Percentiles rank a stretch among this genome's conserved stretches.
Evolutionary conservation across 1,284 basidiomycete species (phyloP).

Genomic region (Hemileia vastatrix): DNA sequence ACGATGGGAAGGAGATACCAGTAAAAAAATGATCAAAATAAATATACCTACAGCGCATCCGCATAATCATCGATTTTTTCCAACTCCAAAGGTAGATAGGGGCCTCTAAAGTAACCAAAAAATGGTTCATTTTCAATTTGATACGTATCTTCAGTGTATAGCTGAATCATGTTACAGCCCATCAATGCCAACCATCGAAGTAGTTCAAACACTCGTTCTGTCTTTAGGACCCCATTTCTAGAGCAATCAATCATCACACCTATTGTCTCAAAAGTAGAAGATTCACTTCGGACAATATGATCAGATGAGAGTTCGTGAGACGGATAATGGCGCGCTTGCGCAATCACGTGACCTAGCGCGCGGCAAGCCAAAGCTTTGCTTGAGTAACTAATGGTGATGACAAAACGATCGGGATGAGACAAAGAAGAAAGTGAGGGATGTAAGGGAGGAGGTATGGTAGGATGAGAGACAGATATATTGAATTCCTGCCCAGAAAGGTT

Average conservation of each 20-base stretch:
- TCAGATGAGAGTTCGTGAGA: no score
- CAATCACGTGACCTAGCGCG: no score
- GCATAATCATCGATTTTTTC: slow-evolving; percentile 45
- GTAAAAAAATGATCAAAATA: background rate
- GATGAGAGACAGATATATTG: no score
- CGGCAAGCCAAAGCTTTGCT: no score
- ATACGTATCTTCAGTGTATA: slow-evolving; percentile 26
- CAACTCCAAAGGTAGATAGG: slow-evolving; percentile 36
- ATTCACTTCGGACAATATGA: no score
- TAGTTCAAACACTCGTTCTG: slow-evolving; percentile 36
- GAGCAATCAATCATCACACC: slow-evolving; percentile 47
- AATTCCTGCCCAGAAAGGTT: no score
- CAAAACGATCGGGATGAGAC: no score
- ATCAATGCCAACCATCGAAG: slow-evolving; percentile 39
- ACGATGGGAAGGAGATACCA: background rate
- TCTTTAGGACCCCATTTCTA: slow-evolving; percentile 44
- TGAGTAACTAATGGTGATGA: no score
- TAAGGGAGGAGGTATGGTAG: no score
- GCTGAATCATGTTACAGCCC: slow-evolving; percentile 43
- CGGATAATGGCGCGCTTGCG: no score
- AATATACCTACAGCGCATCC: slow-evolving; percentile 25
- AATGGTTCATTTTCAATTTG: slow-evolving; percentile 43
- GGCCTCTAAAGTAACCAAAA: slow-evolving; percentile 44
- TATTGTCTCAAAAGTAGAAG: slow-evolving; percentile 29
- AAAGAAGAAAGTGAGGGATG: no score